Base-by-base conservation (phyloP, 306 rosid species). In the Inga laurina region DNA sequence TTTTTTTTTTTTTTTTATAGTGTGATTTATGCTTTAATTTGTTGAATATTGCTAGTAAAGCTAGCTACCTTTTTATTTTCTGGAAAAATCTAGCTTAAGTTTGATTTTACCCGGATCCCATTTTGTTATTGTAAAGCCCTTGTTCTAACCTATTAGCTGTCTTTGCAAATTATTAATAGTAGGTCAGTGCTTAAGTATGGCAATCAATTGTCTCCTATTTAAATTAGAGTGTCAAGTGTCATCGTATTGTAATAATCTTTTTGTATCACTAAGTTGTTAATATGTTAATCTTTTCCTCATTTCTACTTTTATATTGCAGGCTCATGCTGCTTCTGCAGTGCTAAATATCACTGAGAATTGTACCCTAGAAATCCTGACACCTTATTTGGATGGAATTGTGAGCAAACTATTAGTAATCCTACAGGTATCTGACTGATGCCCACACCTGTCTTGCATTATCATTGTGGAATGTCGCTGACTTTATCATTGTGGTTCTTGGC, bases 241-340 rank as follows among this genome's bases (percentile, higher is more conserved):
- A 18, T 67, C 24, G 65, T 72, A 21, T 34, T 67, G 59, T 45
- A 79, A 75, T 37, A 79, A 44, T 22, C 34, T 32, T 32, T 32
- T 78, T 46, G 30, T 27, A 30, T 87, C 72, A 4, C 49, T 54
- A 54, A 30, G 81, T 51, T 11, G 59, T 43, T 52, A 30, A 65
- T 48, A 51, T 57, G 67, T 41, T 52, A 52, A 56, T 65, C 68
- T 49, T 52, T n/a, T n/a, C n/a, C n/a, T n/a, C n/a, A n/a, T 82
- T 82, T 54, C 61, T 49, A 13, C 44, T 54, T 84, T 66, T 69
- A 49, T 59, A 45, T 81, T 80, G 54, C 91, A 89, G 97, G 97
- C 97, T 54, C 97, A 90, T 83, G 97, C 97, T 62, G 97, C 97
- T 74, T 92, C 94, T 71, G 97, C 97, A 24, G 91, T 90, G 70